phyloP scores from a whole-genome alignment of 768 basidiomycete species.

The Hemileccinum rubropunctum region DNA sequence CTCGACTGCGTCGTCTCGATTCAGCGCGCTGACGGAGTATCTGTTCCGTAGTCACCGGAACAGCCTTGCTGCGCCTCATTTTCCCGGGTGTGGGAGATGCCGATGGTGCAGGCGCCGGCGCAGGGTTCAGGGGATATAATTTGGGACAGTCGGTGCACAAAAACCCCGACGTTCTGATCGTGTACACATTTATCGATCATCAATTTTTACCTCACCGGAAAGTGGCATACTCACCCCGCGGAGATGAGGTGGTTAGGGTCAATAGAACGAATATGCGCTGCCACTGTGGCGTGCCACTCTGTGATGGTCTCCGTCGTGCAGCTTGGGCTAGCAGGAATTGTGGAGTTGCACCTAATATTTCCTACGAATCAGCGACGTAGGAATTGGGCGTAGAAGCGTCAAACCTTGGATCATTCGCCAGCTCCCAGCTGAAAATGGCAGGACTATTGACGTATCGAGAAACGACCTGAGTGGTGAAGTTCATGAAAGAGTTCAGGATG shows the following conservation, averaged over 20 bases:
- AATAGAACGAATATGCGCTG: slow-evolving; percentile 40
- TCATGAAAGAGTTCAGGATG: slow-evolving; percentile 50
- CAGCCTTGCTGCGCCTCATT: slow-evolving; percentile 35
- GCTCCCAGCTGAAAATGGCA: slow-evolving; percentile 55
- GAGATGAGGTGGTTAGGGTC: slow-evolving; percentile 67
- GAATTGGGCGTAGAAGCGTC: not conserved
- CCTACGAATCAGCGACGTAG: not conserved
- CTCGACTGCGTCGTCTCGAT: slow-evolving; percentile 44
- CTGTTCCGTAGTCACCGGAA: slow-evolving; percentile 44
- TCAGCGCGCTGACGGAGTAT: slow-evolving; percentile 50
- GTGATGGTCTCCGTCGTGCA: slow-evolving; percentile 57
- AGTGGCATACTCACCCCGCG: slow-evolving; percentile 46
- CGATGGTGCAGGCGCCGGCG: slow-evolving; percentile 35
- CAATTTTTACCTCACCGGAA: not conserved
- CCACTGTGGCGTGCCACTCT: slow-evolving; percentile 49
- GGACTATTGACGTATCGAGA: slow-evolving; percentile 54
- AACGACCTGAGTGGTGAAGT: slow-evolving; percentile 55
- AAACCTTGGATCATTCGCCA: slow-evolving; percentile 66
- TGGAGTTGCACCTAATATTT: slow-evolving; percentile 52
- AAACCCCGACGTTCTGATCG: slow-evolving; percentile 52
- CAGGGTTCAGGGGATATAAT: slow-evolving; percentile 40
- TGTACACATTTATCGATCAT: not conserved
- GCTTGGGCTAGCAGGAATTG: slow-evolving; percentile 36
- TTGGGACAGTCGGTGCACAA: slow-evolving; percentile 57
- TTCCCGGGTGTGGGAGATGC: slow-evolving; percentile 40